Evolutionary conservation across 1,284 basidiomycete genomes (phyloP), one percentile per base, ranked within the genome.

Genomic region (Papiliotrema terrestris): DNA sequence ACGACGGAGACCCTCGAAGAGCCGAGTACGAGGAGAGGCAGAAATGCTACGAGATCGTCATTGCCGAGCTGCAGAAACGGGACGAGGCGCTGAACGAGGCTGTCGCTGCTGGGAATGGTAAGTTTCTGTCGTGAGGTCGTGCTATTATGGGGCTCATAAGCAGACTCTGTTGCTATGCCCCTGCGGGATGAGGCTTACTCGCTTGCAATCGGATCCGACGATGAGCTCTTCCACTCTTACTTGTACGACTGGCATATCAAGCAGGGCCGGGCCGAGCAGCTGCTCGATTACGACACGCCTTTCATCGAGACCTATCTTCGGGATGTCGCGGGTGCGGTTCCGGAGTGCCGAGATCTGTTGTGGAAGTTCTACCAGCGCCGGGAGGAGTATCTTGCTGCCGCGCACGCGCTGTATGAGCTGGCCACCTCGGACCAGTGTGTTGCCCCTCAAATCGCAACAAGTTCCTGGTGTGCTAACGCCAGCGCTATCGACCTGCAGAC

Each of bases 341-440:
- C 69, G 36, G 72, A 88, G 62, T 90, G 95, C 71, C 87, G 86
- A 66, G 91, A 98, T 69, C 76, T 98, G 6, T 78, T 98, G 3
- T 98, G 96, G 95, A 91, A 97, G 70, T 95, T 89, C 77, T 96
- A 97, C 70, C 91, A 95, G 48, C 90, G 94, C 67, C 87, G 89
- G 65, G 88, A 89, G 0, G 86, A 91, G 61, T 88, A 88, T 51
- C 74, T 91, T 45, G 82, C 86, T 39, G 95, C 96, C 1, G 93
- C 95, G 2, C 86, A 89, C 70, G 87, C 96, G 2, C 83, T 98
- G 47, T 83, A 83, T n/a, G 81, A 84, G 23, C 79, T 98, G 49
- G 95, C 96, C 23, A 88, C 92, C 61, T 87, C 91, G n/a, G 82
- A 82, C 2, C 83, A 88, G 88, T 95, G 62, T 67, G 88, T 41